Evolutionary conservation across 257 asterid species (phyloP), one percentile per base, ranked within the genome.

Genomic region (Jasminum sambac): DNA sequence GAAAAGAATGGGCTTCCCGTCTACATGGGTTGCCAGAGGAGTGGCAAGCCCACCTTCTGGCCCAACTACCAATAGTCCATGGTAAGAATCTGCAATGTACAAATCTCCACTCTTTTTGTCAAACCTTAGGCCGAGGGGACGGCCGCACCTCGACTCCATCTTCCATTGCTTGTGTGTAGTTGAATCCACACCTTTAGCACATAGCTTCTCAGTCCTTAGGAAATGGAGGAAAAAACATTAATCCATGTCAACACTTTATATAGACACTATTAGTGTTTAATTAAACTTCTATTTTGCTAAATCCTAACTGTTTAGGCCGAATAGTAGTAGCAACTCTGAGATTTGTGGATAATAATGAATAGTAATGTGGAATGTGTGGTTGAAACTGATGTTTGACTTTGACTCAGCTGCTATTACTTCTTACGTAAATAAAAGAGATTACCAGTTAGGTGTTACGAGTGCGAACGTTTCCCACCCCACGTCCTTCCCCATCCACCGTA

Each of bases 401-500:
- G n/a, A n/a, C n/a, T n/a, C n/a, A n/a, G n/a, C n/a, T n/a, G n/a
- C n/a, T n/a, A n/a, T n/a, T n/a, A n/a, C n/a, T n/a, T n/a, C 23
- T 11, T 16, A 40, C 23, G 17, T 26, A 0, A 37, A 41, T 6
- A 67, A 60, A 34, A 40, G 39, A 61, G 48, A 42, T 70, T 68
- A 94, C 98, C 98, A 94, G 38, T 85, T 83, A 38, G 24, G 73
- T 3, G 98, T 86, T n/a, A 87, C 89, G 11, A 86, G 65, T 8
- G 98, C 96, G 71, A 90, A 94, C 11, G 95, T 93, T 64, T 93
- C 96, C 98, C 97, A 93, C 9, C 96, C 96, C 2, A 5, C 66
- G 4, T 82, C 88, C 16, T 75, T 11, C 0, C 98, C 96, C 89
- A 85, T 89, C 96, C 96, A 94, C 73, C 98, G 76, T 5, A 89